Evolutionary conservation across 2,329 filamentous ascomycete species (phyloP).

Genomic region (Harringtonia aguacate): DNA sequence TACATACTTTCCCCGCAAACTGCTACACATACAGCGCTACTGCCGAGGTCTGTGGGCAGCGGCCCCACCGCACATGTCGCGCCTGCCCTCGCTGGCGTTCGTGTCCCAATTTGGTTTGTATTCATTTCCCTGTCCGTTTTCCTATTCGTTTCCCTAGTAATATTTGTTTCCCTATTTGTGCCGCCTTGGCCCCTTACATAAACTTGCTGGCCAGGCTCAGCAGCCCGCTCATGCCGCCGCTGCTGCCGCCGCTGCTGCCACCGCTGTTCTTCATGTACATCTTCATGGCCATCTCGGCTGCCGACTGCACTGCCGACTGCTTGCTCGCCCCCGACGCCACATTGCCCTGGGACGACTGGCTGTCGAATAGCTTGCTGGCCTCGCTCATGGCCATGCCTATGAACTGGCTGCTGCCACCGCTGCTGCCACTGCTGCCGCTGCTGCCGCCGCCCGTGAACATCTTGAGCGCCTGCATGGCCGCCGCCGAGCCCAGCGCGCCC

Average conservation of each 20-base stretch:
- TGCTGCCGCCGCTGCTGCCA: slow-evolving; percentile 35
- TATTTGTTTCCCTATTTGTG: too few species aligned
- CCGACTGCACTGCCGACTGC: slow-evolving; percentile 67
- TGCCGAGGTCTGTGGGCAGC: too few species aligned
- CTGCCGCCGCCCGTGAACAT: slow-evolving; percentile 45
- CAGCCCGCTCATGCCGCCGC: slow-evolving; percentile 31
- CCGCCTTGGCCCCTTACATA: slow-evolving; percentile 21
- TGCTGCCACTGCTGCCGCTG: slow-evolving; percentile 33
- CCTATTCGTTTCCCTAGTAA: too few species aligned
- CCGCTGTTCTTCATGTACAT: slow-evolving; percentile 70
- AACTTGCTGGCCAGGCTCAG: slow-evolving; percentile 38
- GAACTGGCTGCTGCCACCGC: slow-evolving; percentile 60
- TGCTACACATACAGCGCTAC: too few species aligned
- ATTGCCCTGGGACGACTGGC: slow-evolving; percentile 42
- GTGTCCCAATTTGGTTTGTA: too few species aligned
- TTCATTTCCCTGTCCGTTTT: too few species aligned
- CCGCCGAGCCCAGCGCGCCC: slow-evolving; percentile 54
- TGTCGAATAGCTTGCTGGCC: slow-evolving; percentile 64
- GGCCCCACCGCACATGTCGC: too few species aligned
- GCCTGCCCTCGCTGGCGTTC: too few species aligned
- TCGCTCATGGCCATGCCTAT: slow-evolving; percentile 81
- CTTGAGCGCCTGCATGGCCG: slow-evolving; percentile 73
- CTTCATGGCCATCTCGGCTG: slow-evolving; percentile 79
- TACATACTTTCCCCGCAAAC: too few species aligned
- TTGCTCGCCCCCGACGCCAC: slow-evolving; percentile 55